Evolutionary conservation across 108 stramenopile genomes (phyloP), one percentile per base, ranked within the genome.

Genomic region (Pseudonitzschia multiseries): DNA sequence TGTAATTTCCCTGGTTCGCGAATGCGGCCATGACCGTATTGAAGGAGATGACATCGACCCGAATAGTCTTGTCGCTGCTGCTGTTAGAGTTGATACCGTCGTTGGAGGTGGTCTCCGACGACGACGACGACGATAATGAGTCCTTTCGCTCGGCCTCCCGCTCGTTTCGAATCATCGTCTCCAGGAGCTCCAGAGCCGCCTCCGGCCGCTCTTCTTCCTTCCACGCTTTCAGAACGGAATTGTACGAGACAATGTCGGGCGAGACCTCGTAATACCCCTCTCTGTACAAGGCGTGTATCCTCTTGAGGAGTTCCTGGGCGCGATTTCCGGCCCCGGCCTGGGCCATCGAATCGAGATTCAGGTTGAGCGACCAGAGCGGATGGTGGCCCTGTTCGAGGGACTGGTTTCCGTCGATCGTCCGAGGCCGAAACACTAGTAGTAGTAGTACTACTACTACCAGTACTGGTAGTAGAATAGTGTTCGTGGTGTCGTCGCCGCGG

Each of bases 201-300:
- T 75, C 74, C 21, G 76, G 80, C 59, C 77, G 42, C 27, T 73
- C 56, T 27, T 78, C 48, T 59, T 72, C 66, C 59, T 85, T 86
- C 88, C 86, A 92, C 1, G 87, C 87, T 70, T 92, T 87, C 33
- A 92, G 77, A 17, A 92, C 87, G 15, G 88, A 82, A 66, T 92
- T 92, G 72, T 74, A 86, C 18, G 77, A 79, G 1, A 86, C 81
- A 21, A 71, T 67, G 60, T 86, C 88, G 6, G 88, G 90, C 53
- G 82, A 72, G 26, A 80, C 79, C 50, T 81, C 85, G 65, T 92
- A 92, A 51, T 92, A 92, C 29, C 91, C 91, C 67, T 88, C 87
- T 21, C 68, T 52, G 73, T 89, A 78, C 18, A 92, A 66, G 22
- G 85, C 85, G 27, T 84, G 78, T 31, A 92, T 89, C 0, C 88